Evolutionary conservation across 1,284 basidiomycete species (phyloP).

Genomic region (Ganoderma meredithae): DNA sequence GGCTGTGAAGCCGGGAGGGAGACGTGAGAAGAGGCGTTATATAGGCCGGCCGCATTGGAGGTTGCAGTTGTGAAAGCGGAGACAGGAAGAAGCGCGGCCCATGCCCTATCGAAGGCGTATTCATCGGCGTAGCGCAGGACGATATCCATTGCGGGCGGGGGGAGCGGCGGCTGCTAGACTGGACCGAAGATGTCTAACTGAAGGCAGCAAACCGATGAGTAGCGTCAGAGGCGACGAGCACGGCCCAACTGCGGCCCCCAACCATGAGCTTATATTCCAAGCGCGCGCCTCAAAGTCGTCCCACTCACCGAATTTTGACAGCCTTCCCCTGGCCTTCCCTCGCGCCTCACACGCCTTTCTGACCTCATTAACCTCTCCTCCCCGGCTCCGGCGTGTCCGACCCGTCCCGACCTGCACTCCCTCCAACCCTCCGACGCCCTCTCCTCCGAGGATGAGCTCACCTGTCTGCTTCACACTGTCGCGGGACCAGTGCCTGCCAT

Average conservation of each 20-base stretch:
- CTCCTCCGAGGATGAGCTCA: neutral
- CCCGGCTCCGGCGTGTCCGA: neutral
- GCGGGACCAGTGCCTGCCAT: neutral
- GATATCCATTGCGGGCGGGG: constrained; percentile 73
- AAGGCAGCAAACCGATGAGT: constrained; percentile 13
- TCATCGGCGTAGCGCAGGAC: constrained; percentile 79
- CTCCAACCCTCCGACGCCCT: neutral
- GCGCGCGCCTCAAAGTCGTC: constrained; percentile 33
- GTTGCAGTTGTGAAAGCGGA: constrained; percentile 56
- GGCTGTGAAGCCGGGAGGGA: constrained; percentile 41
- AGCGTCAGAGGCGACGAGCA: constrained; percentile 20
- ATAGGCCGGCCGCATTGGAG: constrained; percentile 39
- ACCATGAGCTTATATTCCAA: constrained; percentile 30
- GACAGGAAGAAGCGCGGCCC: constrained; percentile 77
- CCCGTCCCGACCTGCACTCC: neutral
- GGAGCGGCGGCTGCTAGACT: constrained; percentile 11
- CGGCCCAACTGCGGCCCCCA: neutral
- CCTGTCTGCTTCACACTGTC: neutral
- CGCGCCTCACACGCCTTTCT: constrained; percentile 4
- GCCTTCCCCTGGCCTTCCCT: neutral
- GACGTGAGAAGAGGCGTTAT: constrained; percentile 44
- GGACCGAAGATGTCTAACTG: constrained; percentile 1
- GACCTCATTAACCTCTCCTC: constrained; percentile 18
- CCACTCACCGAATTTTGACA: constrained; percentile 31
- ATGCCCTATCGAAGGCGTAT: constrained; percentile 79